Evolutionary conservation across 148 eudicot species (phyloP), one percentile per base, ranked within the genome.

Genomic region (Beta vulgaris): DNA sequence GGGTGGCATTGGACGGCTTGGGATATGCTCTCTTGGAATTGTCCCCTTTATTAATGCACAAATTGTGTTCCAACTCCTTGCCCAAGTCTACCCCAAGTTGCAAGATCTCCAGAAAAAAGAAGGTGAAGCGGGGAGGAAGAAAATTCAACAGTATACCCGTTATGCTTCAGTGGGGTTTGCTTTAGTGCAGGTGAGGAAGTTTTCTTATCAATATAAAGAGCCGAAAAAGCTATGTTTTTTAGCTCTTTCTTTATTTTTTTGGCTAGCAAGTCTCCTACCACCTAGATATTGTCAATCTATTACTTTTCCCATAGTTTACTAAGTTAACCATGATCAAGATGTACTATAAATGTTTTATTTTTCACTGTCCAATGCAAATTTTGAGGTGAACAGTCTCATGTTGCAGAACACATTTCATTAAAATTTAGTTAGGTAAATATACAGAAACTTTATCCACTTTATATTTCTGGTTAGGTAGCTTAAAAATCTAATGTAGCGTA

Each of bases 91-190:
- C 73, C 99, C 99, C 29, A 96, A 96, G 82, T 80, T 96, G 82
- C 99, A 96, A 84, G 98, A 96, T 66, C 98, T 96, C 70, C 99
- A 96, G 80, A 96, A 96, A 84, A 82, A 75, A 89, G 99, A 96
- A 84, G 99, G 99, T 44, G 98, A 92, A 87, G 99, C 99, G 13
- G 99, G 99, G 61, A 86, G 99, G 80, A 96, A 96, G 88, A 96
- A 96, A 83, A 77, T 96, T 72, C 88, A 89, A 72, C 94, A 96
- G 76, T 96, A 96, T 85, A 96, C 99, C 69, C 98, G 93, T 35
- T 96, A 96, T 84, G 99, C 98, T 67, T 96, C 99, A 1, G 97
- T 96, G 83, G 99, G 99, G 62, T 96, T 96, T 83, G 99, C 99
- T 62, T 74, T 96, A 53, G 99, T 92, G 64, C 99, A 96, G 97